Base-by-base conservation (phyloP, 768 basidiomycete genomes). In the Fistulinella prunicolor region DNA sequence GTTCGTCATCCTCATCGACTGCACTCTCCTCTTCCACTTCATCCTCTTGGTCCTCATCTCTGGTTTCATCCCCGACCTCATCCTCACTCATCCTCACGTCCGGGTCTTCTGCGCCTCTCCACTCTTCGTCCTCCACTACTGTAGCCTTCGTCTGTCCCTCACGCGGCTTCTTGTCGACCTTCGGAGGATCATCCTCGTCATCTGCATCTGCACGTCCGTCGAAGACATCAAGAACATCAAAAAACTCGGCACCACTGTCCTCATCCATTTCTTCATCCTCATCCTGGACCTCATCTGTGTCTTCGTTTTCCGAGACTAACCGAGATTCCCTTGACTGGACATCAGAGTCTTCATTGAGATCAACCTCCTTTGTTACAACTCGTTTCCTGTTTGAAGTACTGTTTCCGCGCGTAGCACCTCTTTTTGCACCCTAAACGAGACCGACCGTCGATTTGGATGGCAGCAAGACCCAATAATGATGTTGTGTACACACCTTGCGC, bases 171-270 rank as follows among this genome's bases (percentile, higher is more conserved):
- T 41, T 35, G 19, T 23, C 24, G 34, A 42, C 47, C 14, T 55
- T 62, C 2, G 55, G 54, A 4, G 35, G 20, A 4, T 39, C 35
- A 9, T 30, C 51, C 16, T 51, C 50, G 28, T 50, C 24, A 9
- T 63, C 52, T 9, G 19, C 67, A 32, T 80, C 74, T 9, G 74
- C 79, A 54, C 77, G 76, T 14, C 83, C 85, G 47, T 86, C 85
- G 23, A 86, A 69, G 9, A 86, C 72, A 57, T 86, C 85, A 42
- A 85, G 62, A 5, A 82, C 68, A 56, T 85, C 82, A 47, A 86
- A 75, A 57, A 83, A 80, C 54, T 82, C 79, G 49, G 74, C 77
- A 14, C 73, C 72, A 6, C 76, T 75, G 4, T 55, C 72, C 3
- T 78, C 75, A 17, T 75, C 78, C 35, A 73, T 74, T 7, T 76